phyloP scores from a whole-genome alignment of 306 rosid species.

The Hippophae gyantsensis region DNA sequence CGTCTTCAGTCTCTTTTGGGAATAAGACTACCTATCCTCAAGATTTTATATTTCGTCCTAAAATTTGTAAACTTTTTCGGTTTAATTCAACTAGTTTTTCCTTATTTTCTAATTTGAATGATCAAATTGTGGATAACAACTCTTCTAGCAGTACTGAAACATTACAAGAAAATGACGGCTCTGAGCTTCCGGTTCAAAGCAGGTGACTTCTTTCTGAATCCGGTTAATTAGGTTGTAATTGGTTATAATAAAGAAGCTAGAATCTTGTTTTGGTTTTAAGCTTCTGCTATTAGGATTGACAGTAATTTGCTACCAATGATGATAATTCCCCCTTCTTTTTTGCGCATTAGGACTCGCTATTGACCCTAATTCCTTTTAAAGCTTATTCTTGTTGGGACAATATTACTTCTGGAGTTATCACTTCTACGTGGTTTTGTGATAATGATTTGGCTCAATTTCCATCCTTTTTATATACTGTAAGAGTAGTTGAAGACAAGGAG shows the following conservation, averaged over 20 bases:
- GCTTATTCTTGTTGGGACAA: too few species aligned
- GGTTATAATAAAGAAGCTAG: background rate
- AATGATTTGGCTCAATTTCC: too few species aligned
- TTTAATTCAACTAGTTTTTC: slow-evolving; percentile 19
- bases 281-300: too few species aligned
- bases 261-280: background rate
- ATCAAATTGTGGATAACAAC: slow-evolving; percentile 20
- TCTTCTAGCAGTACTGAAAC: slow-evolving; percentile 11
- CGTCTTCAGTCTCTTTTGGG: slow-evolving; percentile 12
- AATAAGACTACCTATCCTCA: slow-evolving; percentile 11
- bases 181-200: slow-evolving; percentile 43
- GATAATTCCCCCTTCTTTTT: too few species aligned
- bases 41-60: slow-evolving; percentile 4
- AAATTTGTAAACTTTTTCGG: slow-evolving; percentile 7
- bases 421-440: too few species aligned
- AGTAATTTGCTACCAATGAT: too few species aligned
- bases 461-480: too few species aligned
- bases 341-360: too few species aligned
- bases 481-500: too few species aligned
- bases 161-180: slow-evolving; percentile 9
- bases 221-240: background rate
- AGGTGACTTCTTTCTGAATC: slow-evolving; percentile 23
- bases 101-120: slow-evolving; percentile 25
- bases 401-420: too few species aligned
- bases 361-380: too few species aligned